A percentile compares a stretch with the other conserved stretches of the same genome.
Conservation (phyloP, 345 rosid species). For the Syzygium aromaticum region DNA sequence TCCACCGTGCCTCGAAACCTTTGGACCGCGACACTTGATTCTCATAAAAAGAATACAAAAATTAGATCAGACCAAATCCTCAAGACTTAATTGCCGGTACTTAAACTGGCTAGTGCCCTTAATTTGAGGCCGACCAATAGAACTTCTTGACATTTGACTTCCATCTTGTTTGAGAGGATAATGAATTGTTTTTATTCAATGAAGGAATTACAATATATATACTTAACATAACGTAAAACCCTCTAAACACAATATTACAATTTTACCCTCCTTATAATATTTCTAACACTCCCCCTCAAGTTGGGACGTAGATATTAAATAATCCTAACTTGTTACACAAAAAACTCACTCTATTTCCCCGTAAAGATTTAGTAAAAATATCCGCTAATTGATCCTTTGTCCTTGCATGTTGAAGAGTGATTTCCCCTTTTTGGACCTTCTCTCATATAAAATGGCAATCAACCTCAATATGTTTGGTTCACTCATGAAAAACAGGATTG, state of each 20-base stretch:
- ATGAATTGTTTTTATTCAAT: no score
- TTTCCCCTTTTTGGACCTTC: background rate
- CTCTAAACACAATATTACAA: background rate
- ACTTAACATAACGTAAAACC: no score
- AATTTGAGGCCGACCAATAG: background rate
- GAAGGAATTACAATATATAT: no score
- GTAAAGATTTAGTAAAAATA: background rate
- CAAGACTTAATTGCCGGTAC: background rate
- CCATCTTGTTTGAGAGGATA: background rate
- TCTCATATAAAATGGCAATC: background rate
- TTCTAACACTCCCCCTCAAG: background rate
- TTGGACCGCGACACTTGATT: background rate
- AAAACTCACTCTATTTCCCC: background rate
- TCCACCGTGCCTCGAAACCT: background rate
- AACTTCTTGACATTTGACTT: background rate
- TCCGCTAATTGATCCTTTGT: background rate
- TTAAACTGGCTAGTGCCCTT: background rate
- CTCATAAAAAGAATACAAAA: background rate
- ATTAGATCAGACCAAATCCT: background rate
- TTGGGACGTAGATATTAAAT: background rate
- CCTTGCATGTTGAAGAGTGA: background rate
- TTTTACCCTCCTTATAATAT: background rate
- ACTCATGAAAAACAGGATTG: background rate
- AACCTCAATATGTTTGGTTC: background rate
- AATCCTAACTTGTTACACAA: background rate